Evolutionary conservation across 371 early-diverging fungal species (phyloP).

Genomic region (Mortierella polycephala): DNA sequence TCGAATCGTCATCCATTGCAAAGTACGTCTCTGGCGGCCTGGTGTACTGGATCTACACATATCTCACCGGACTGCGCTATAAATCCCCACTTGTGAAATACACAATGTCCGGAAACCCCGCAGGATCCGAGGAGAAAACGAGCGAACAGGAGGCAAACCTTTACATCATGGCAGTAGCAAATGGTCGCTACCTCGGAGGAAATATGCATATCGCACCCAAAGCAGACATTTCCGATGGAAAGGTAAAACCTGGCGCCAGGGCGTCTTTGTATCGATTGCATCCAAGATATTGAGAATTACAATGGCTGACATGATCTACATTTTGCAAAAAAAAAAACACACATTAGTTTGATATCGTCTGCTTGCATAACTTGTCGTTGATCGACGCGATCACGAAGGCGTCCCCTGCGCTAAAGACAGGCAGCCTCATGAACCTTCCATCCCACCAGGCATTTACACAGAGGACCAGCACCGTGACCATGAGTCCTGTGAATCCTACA

Average conservation of each 20-base stretch:
- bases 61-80: slow-evolving; percentile 37
- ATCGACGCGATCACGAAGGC: slow-evolving; percentile 34
- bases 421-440: slow-evolving; percentile 37
- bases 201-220: slow-evolving; percentile 52
- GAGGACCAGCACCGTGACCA: slow-evolving; percentile 16
- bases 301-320: neutral
- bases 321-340: neutral
- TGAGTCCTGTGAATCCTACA: slow-evolving; percentile 25
- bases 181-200: slow-evolving; percentile 51
- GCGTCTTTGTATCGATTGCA: neutral
- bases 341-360: slow-evolving; percentile 41
- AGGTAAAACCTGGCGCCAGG: slow-evolving; percentile 12
- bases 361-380: slow-evolving; percentile 38
- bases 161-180: slow-evolving; percentile 53
- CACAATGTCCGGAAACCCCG: slow-evolving; percentile 5
- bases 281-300: neutral
- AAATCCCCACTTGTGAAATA: slow-evolving; percentile 37
- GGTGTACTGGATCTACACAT: slow-evolving; percentile 53
- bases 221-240: slow-evolving; percentile 33
- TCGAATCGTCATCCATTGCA: slow-evolving; percentile 35
- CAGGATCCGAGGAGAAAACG: slow-evolving; percentile 3
- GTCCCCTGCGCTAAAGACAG: slow-evolving; percentile 40
- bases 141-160: slow-evolving; percentile 28
- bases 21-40: slow-evolving; percentile 41
- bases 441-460: slow-evolving; percentile 42